Evolutionary conservation across 108 stramenopile genomes (phyloP).

Genomic region (Cylindrotheca fusiformis): DNA sequence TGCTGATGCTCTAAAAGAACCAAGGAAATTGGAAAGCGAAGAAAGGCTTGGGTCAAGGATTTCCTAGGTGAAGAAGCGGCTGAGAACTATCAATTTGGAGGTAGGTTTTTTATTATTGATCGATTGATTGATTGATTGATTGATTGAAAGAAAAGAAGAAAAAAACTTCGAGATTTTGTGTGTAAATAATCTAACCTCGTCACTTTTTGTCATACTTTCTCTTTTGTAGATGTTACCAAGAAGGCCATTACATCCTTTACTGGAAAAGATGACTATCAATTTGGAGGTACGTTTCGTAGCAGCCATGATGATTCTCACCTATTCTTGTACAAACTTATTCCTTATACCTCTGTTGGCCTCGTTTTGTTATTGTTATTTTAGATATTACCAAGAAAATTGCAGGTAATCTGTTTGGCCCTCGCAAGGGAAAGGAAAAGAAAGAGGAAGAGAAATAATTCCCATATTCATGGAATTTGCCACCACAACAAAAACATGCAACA

Average conservation of each 20-base stretch:
- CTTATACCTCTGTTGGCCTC: background rate
- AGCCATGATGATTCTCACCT: too few species aligned
- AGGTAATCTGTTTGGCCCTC: slow-evolving; percentile 52
- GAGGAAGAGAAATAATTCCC: too few species aligned
- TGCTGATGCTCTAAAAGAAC: background rate
- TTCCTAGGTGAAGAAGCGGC: slow-evolving; percentile 76
- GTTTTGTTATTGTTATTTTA: slow-evolving; percentile 27
- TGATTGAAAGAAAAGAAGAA: slow-evolving; percentile 43
- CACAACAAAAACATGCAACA: too few species aligned
- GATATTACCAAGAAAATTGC: slow-evolving; percentile 71
- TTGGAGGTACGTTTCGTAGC: background rate
- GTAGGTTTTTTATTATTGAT: slow-evolving; percentile 7
- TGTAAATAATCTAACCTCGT: slow-evolving; percentile 1
- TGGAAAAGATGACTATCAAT: slow-evolving; percentile 63
- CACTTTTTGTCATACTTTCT: background rate
- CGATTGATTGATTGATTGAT: too few species aligned
- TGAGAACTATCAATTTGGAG: slow-evolving; percentile 55
- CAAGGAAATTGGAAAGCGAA: slow-evolving; percentile 51
- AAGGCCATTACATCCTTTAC: slow-evolving; percentile 57
- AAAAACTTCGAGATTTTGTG: background rate
- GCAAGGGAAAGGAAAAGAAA: slow-evolving; percentile 4
- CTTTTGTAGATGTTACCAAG: slow-evolving; percentile 67
- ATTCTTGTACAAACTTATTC: too few species aligned
- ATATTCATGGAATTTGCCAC: too few species aligned
- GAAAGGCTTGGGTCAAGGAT: slow-evolving; percentile 59